phyloP scores from a whole-genome alignment of 257 asterid species.

The Voacanga thouarsii region DNA sequence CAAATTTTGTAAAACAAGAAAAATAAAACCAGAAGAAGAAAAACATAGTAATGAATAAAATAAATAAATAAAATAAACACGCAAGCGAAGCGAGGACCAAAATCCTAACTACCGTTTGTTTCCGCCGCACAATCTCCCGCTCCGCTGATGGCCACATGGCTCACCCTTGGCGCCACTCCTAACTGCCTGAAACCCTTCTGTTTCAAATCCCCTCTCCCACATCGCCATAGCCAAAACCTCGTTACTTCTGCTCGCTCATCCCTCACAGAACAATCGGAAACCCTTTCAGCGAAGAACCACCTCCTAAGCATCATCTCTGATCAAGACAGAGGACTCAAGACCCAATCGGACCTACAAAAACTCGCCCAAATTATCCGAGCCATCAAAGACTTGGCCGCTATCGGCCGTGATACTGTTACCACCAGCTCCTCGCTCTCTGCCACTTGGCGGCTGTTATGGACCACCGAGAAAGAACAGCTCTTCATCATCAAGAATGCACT shows the following conservation, averaged over 20 bases:
- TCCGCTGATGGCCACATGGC: conserved; percentile 47
- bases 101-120: conserved; percentile 10
- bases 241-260: conserved; percentile 44
- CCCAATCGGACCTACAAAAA: conserved; percentile 64
- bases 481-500: conserved; percentile 62
- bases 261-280: conserved; percentile 49
- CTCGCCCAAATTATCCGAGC: conserved; percentile 63
- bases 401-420: conserved; percentile 56
- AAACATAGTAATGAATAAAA: too few relatives aligned
- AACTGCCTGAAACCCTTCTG: conserved; percentile 1
- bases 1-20: too few relatives aligned
- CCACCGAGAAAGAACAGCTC: conserved; percentile 96
- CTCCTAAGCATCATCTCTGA: conserved; percentile 78
- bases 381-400: conserved; percentile 51
- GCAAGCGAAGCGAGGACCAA: background rate
- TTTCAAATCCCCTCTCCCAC: background rate
- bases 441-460: conserved; percentile 96
- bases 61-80: background rate
- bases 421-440: conserved; percentile 54
- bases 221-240: conserved; percentile 12
- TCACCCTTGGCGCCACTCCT: conserved; percentile 54
- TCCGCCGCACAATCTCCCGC: background rate
- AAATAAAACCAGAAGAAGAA: too few relatives aligned
- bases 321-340: conserved; percentile 81
- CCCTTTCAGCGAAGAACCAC: conserved; percentile 57